Percentiles rank a stretch among this genome's conserved stretches.
Evolutionary conservation across 176 grass and related monocot species (phyloP).

Genomic region (Typha latifolia): DNA sequence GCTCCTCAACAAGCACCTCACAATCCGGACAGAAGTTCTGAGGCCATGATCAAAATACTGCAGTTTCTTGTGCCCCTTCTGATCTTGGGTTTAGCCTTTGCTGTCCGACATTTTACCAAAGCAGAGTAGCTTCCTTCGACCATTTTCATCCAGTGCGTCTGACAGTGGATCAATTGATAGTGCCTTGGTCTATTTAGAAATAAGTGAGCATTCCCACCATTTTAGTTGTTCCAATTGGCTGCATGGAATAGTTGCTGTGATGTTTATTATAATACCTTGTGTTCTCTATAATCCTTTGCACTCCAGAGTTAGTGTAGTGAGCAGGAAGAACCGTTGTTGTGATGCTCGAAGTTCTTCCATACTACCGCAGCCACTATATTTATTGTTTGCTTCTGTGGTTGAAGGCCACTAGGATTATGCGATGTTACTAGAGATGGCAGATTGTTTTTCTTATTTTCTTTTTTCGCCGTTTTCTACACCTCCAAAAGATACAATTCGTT

Average conservation of each 20-base stretch:
- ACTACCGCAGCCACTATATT: no score
- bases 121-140: constrained; percentile 20
- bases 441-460: no score
- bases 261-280: neutral
- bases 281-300: no score
- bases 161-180: neutral
- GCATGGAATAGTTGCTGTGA: neutral
- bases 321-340: no score
- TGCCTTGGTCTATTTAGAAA: constrained; percentile 3
- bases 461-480: no score
- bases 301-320: no score
- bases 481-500: no score
- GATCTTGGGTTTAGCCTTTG: constrained; percentile 67
- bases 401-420: no score
- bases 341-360: no score
- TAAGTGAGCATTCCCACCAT: neutral
- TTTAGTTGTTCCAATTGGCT: neutral
- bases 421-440: no score
- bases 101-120: constrained; percentile 52
- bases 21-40: neutral
- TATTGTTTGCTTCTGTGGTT: no score
- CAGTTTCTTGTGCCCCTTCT: constrained; percentile 62
- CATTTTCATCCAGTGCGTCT: neutral
- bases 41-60: constrained; percentile 27
- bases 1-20: neutral